These are phyloP conservation scores for Stemphylium vesicarium DNA, from an alignment of 2,329 filamentous ascomycete species.

Conservation along the genomic window DNA sequence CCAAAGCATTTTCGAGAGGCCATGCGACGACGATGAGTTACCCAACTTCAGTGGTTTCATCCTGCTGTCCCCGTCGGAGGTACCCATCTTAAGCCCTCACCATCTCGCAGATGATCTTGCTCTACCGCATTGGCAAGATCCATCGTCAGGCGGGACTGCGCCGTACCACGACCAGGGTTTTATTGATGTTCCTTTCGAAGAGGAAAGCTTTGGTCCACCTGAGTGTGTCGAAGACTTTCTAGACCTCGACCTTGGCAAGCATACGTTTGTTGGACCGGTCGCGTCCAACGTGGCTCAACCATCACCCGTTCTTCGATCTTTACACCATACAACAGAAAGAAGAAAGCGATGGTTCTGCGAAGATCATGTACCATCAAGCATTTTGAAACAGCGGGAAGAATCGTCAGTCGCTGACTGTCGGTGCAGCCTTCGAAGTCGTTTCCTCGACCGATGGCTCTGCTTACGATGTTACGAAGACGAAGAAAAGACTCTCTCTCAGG, in stretches of 20 bases:
- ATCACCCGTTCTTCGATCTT: conserved; percentile 34
- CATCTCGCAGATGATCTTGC: conserved; percentile 23
- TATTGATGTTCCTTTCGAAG: conserved; percentile 37
- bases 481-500: conserved; percentile 7
- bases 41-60: conserved; percentile 41
- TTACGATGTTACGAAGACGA: conserved; percentile 27
- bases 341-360: conserved; percentile 24
- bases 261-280: conserved; percentile 23
- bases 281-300: conserved; percentile 29
- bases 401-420: conserved; percentile 10
- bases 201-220: conserved; percentile 20
- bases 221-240: conserved; percentile 36
- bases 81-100: conserved; percentile 38
- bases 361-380: conserved; percentile 1
- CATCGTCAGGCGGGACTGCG: conserved; percentile 3
- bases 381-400: background rate
- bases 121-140: conserved; percentile 14
- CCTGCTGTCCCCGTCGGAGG: conserved; percentile 31
- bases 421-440: conserved; percentile 25
- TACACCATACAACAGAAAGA: conserved; percentile 32
- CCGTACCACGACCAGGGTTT: conserved; percentile 43
- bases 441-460: conserved; percentile 33
- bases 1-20: conserved; percentile 36
- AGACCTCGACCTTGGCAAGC: conserved; percentile 30
- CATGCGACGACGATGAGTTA: conserved; percentile 36